Conservation (phyloP, 2,329 filamentous ascomycete species). For the Aspergillus oerlinghausenensis region DNA sequence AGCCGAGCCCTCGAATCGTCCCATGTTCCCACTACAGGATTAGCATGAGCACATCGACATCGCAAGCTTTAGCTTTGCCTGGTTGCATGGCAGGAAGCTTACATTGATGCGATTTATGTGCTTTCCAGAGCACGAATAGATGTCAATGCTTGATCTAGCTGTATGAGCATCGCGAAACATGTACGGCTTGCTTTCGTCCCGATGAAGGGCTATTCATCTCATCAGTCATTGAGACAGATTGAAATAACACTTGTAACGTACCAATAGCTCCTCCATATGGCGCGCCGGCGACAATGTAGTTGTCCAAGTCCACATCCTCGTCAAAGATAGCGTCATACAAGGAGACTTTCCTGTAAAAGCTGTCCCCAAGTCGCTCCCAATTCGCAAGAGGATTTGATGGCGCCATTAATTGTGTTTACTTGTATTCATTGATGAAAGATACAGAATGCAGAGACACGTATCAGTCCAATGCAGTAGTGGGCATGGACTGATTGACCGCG, state of each 20-base stretch:
- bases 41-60: background rate
- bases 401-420: constrained; percentile 33
- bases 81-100: constrained; percentile 14
- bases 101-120: constrained; percentile 72
- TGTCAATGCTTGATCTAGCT: constrained; percentile 79
- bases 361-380: constrained; percentile 91
- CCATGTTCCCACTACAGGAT: constrained; percentile 74
- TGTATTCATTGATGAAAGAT: background rate
- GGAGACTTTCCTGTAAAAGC: constrained; percentile 91
- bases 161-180: constrained; percentile 68
- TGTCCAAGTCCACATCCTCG: constrained; percentile 88
- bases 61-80: background rate
- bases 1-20: constrained; percentile 80
- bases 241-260: constrained; percentile 42
- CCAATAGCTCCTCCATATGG: constrained; percentile 91
- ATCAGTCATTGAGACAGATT: constrained; percentile 1
- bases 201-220: constrained; percentile 66
- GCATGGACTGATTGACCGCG: background rate
- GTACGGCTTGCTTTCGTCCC: constrained; percentile 79
- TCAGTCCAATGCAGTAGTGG: background rate
- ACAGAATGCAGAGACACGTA: background rate
- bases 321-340: constrained; percentile 93
- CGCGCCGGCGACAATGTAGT: constrained; percentile 85
- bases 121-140: constrained; percentile 91
- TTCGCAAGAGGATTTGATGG: constrained; percentile 68